These are phyloP conservation scores for Ophiostoma novo-ulmi DNA, from an alignment of 2,329 filamentous ascomycete genomes.

Conservation along the genomic window DNA sequence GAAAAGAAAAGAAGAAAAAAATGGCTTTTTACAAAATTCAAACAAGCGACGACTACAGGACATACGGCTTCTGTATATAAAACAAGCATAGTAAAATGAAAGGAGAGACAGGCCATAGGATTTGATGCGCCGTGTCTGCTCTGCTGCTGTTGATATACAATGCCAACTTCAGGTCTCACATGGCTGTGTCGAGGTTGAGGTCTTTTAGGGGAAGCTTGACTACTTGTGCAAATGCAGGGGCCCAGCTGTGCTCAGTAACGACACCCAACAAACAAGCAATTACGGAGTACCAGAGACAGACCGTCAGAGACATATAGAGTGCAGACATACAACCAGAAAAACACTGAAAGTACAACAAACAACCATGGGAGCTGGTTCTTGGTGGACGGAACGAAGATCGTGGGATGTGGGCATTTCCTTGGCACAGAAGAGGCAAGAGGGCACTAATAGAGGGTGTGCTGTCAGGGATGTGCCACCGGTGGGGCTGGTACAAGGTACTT, in stretches of 20 bases:
- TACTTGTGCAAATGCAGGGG: no score
- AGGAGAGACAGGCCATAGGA: background rate
- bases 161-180: background rate
- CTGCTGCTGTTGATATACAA: background rate
- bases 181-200: background rate
- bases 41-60: background rate
- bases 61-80: background rate
- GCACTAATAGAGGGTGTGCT: background rate
- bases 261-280: no score
- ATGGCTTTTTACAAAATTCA: background rate
- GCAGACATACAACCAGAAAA: no score
- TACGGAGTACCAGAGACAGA: no score
- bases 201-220: no score
- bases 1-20: background rate
- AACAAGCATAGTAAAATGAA: background rate
- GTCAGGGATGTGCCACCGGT: background rate
- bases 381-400: background rate
- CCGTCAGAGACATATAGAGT: no score
- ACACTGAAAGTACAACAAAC: background rate
- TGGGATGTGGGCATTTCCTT: background rate
- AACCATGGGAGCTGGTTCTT: background rate
- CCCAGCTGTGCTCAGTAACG: no score
- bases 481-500: background rate
- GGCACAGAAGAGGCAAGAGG: background rate
- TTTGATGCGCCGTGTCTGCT: background rate